phyloP scores from a whole-genome alignment of 2,329 filamentous ascomycete genomes.

The Westerdykella aurantiaca region DNA sequence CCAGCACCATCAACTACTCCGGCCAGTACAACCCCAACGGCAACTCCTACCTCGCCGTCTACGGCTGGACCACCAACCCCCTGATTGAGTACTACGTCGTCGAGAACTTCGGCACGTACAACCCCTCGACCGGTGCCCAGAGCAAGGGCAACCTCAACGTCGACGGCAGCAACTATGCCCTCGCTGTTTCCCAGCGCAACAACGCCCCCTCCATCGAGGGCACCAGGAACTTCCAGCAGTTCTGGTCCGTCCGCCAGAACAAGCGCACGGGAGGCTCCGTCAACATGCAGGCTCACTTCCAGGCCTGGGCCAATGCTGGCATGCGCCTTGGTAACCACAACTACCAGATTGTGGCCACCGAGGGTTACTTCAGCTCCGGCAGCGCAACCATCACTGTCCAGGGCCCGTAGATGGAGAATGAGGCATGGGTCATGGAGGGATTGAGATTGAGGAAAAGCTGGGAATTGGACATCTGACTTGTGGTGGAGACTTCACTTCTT shows the following conservation, averaged over 20 bases:
- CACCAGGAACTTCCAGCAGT: slow-evolving; percentile 49
- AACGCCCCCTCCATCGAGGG: slow-evolving; percentile 48
- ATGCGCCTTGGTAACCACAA: slow-evolving; percentile 28
- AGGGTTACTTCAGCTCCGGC: slow-evolving; percentile 50
- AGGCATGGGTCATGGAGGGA: not conserved
- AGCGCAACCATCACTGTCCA: slow-evolving; percentile 45
- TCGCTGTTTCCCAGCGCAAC: slow-evolving; percentile 17
- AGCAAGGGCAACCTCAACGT: slow-evolving; percentile 28
- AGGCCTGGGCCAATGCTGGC: slow-evolving; percentile 30
- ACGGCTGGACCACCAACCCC: slow-evolving; percentile 53
- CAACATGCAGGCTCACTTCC: slow-evolving; percentile 31
- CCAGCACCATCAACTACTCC: slow-evolving; percentile 46
- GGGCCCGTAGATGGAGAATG: slow-evolving; percentile 15
- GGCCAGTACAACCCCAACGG: slow-evolving; percentile 42
- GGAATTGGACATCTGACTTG: not conserved
- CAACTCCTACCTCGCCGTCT: slow-evolving; percentile 51
- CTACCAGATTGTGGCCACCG: slow-evolving; percentile 47
- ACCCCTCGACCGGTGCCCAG: slow-evolving; percentile 43
- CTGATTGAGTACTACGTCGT: slow-evolving; percentile 49
- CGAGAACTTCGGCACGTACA: slow-evolving; percentile 51
- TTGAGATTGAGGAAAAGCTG: not conserved
- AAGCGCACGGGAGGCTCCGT: slow-evolving; percentile 29
- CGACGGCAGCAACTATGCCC: slow-evolving; percentile 30
- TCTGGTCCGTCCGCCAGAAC: slow-evolving; percentile 39
- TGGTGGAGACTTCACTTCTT: not conserved